phyloP scores from a whole-genome alignment of 768 basidiomycete species.

The Polyporus arcularius region DNA sequence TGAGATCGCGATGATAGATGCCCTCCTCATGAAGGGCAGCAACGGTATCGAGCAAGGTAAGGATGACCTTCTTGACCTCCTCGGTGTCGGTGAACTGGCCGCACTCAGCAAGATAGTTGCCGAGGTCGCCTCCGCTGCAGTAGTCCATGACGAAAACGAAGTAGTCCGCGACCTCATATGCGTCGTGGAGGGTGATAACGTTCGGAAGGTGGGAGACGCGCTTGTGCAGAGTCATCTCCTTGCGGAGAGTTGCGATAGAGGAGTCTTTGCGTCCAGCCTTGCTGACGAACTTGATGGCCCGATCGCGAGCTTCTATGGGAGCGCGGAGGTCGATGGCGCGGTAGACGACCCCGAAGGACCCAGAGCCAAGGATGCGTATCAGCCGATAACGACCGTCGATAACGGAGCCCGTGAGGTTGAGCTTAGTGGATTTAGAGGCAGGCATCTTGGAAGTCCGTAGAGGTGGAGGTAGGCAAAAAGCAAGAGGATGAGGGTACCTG shows the following conservation, averaged over 20 bases:
- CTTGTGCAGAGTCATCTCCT: slow-evolving; percentile 24
- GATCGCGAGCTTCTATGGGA: slow-evolving; percentile 4
- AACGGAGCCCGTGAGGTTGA: slow-evolving; percentile 18
- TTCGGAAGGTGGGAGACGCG: slow-evolving; percentile 19
- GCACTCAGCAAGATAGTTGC: slow-evolving; percentile 39
- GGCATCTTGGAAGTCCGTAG: slow-evolving; percentile 13
- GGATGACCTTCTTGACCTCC: slow-evolving; percentile 46
- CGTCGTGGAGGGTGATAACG: slow-evolving; percentile 25
- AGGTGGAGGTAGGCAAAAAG: not conserved
- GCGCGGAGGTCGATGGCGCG: slow-evolving; percentile 22
- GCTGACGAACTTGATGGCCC: slow-evolving; percentile 24
- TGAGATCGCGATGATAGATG: slow-evolving; percentile 57
- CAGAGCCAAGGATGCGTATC: slow-evolving; percentile 18
- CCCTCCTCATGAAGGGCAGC: slow-evolving; percentile 47
- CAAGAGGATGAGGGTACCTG: too few relatives aligned
- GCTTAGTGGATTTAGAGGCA: slow-evolving; percentile 20
- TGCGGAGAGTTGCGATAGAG: slow-evolving; percentile 31
- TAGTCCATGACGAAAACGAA: slow-evolving; percentile 34
- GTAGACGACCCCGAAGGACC: slow-evolving; percentile 29
- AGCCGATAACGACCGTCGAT: slow-evolving; percentile 16
- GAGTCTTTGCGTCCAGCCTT: slow-evolving; percentile 5
- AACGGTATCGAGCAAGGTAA: slow-evolving; percentile 53
- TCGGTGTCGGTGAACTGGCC: slow-evolving; percentile 41
- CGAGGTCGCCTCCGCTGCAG: slow-evolving; percentile 44
- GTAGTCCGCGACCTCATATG: slow-evolving; percentile 21